phyloP scores from a whole-genome alignment of 2,329 filamentous ascomycete genomes.

The Hirsutella rhossiliensis region DNA sequence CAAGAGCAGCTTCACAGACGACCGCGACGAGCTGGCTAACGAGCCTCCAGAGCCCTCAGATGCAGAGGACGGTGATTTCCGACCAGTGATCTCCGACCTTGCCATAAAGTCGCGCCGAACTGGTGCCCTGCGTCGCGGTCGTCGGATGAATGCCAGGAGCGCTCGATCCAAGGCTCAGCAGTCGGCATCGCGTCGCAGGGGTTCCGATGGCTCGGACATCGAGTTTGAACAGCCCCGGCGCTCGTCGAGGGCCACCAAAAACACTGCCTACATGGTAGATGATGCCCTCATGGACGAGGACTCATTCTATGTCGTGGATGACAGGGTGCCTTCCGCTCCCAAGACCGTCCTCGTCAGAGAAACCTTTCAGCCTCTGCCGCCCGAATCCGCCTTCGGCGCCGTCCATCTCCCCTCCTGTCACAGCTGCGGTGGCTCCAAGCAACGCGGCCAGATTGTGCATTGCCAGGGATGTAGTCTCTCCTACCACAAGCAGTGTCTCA shows the following conservation, averaged over 20 bases:
- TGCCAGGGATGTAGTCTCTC: constrained; percentile 84
- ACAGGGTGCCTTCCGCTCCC: constrained; percentile 29
- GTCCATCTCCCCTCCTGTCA: constrained; percentile 63
- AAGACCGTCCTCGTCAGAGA: constrained; percentile 60
- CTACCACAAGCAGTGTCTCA: constrained; percentile 77
- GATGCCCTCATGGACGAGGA: constrained; percentile 47
- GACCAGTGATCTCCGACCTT: constrained; percentile 25
- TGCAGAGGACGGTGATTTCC: constrained; percentile 21
- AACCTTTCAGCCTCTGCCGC: constrained; percentile 51
- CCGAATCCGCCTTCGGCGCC: constrained; percentile 53
- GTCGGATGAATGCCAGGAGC: constrained; percentile 8
- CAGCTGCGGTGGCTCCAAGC: constrained; percentile 41
- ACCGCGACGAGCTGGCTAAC: constrained; percentile 20
- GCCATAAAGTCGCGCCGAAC: constrained; percentile 9
- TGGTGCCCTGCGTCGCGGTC: constrained; percentile 10
- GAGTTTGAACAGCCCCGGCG: constrained; percentile 40
- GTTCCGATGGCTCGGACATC: constrained; percentile 30
- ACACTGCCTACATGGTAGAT: constrained; percentile 35
- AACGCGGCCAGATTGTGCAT: constrained; percentile 58
- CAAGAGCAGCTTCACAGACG: constrained; percentile 11
- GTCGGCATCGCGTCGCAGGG: constrained; percentile 5
- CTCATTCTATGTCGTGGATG: constrained; percentile 35
- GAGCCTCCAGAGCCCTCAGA: constrained; percentile 15
- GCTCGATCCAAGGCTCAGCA: constrained; percentile 4
- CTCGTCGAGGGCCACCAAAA: constrained; percentile 33